A percentile compares a stretch with the other conserved stretches of the same genome.
phyloP scores from a whole-genome alignment of 1,284 basidiomycete genomes.

The Trichosporon ovoides region DNA sequence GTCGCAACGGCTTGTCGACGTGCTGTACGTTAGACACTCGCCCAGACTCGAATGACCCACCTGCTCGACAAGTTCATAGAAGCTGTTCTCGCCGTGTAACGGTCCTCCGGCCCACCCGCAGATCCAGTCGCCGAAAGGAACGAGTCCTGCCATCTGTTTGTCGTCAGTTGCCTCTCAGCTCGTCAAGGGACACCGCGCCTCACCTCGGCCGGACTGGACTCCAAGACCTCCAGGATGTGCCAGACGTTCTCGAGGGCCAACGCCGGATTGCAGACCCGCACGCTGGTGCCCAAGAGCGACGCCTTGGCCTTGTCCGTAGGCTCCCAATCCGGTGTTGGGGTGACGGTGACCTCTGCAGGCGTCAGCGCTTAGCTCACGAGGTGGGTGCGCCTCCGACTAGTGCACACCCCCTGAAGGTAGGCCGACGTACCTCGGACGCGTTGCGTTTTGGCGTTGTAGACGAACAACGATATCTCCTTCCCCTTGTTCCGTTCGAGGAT shows the following conservation, averaged over 20 bases:
- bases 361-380: not conserved
- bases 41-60: constrained; percentile 47
- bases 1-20: constrained; percentile 61
- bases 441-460: constrained; percentile 87
- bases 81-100: constrained; percentile 86
- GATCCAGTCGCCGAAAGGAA: constrained; percentile 83
- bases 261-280: constrained; percentile 85
- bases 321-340: constrained; percentile 77
- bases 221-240: constrained; percentile 95
- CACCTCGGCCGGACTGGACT: constrained; percentile 87
- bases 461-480: constrained; percentile 66
- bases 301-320: constrained; percentile 53
- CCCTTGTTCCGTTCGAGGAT: constrained; percentile 85
- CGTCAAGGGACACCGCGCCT: constrained; percentile 4
- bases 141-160: constrained; percentile 55
- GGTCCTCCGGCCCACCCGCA: constrained; percentile 94
- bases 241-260: constrained; percentile 86
- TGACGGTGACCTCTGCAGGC: constrained; percentile 67
- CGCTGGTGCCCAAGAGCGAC: constrained; percentile 82
- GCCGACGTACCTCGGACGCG: constrained; percentile 66
- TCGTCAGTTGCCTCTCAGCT: not conserved
- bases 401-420: not conserved
- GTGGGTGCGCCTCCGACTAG: not conserved
- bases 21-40: constrained; percentile 57
- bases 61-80: constrained; percentile 91